These are phyloP conservation scores for Alopecurus myosuroides DNA, from an alignment of 176 grass and related monocot genomes.

Conservation along the genomic window DNA sequence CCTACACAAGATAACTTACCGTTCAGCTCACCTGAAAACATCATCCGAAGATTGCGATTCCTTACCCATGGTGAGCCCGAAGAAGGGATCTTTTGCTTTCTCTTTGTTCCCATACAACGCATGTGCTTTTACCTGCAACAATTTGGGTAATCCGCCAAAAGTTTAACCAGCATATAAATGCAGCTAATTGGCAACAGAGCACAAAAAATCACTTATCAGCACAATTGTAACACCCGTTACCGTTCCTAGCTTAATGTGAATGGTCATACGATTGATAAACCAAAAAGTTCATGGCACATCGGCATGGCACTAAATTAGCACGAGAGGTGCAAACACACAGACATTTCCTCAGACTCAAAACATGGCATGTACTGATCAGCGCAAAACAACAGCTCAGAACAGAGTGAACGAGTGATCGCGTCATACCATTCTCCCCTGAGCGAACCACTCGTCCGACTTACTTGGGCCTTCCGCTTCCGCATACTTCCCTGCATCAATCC, in stretches of 20 bases:
- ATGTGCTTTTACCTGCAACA: conserved; percentile 74
- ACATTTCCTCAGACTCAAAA: background rate
- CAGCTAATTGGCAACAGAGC: background rate
- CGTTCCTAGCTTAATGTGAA: background rate
- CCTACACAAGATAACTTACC: conserved; percentile 31
- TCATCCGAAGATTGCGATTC: conserved; percentile 67
- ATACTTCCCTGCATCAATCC: conserved; percentile 62
- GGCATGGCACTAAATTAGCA: background rate
- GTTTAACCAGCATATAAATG: background rate
- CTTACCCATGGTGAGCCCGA: conserved; percentile 90
- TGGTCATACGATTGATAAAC: background rate
- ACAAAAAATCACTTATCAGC: background rate
- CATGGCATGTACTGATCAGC: background rate
- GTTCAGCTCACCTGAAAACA: conserved; percentile 77
- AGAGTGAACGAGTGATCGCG: background rate
- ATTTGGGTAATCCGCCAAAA: background rate
- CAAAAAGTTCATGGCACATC: background rate
- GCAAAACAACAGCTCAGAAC: background rate
- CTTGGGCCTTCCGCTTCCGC: conserved; percentile 70
- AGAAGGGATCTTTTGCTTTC: conserved; percentile 92
- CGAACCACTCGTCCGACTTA: conserved; percentile 78
- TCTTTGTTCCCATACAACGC: conserved; percentile 69
- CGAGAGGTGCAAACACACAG: background rate
- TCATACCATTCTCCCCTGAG: conserved; percentile 72
- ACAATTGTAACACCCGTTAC: background rate